A percentile compares a stretch with the other conserved stretches of the same genome.
These are phyloP conservation scores for Adansonia gregorii DNA, from an alignment of 441 rosid species.

Conservation along the genomic window DNA sequence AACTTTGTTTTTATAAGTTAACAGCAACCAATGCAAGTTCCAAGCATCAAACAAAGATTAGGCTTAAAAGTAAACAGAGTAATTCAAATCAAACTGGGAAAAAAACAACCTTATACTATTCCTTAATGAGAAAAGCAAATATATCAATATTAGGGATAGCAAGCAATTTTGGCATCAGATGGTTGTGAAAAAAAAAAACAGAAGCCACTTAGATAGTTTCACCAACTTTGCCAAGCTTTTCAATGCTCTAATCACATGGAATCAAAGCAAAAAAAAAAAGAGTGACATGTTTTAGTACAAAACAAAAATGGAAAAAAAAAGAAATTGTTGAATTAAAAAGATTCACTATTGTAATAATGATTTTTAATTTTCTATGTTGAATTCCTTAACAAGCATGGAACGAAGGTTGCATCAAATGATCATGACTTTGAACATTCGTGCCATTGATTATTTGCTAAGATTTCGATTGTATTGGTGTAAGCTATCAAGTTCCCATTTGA, in stretches of 20 bases:
- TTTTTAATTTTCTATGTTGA: conserved; percentile 68
- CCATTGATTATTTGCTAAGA: conserved; percentile 48
- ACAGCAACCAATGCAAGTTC: background rate
- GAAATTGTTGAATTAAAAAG: conserved; percentile 17
- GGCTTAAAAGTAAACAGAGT: background rate
- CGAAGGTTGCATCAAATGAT: conserved; percentile 53
- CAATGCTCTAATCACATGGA: conserved; percentile 55
- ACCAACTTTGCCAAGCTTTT: conserved; percentile 94
- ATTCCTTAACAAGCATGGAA: conserved; percentile 70
- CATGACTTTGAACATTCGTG: conserved; percentile 39
- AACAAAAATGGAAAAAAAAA: background rate
- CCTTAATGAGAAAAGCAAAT: conserved; percentile 79
- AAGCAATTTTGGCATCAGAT: conserved; percentile 90
- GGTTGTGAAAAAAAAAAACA: conserved; percentile 76
- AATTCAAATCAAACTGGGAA: background rate
- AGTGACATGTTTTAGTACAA: conserved; percentile 7
- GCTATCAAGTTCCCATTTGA: conserved; percentile 42
- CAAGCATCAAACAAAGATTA: conserved; percentile 5
- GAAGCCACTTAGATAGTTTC: conserved; percentile 92
- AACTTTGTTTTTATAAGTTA: background rate
- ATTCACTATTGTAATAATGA: conserved; percentile 78
- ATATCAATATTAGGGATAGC: conserved; percentile 92
- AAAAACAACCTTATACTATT: conserved; percentile 76
- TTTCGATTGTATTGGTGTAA: conserved; percentile 47
- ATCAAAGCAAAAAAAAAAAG: conserved; percentile 14